Percentiles rank a stretch among this genome's conserved stretches.
phyloP scores from a whole-genome alignment of 163 green algal species.

The Trebouxiophyceae sp. region DNA sequence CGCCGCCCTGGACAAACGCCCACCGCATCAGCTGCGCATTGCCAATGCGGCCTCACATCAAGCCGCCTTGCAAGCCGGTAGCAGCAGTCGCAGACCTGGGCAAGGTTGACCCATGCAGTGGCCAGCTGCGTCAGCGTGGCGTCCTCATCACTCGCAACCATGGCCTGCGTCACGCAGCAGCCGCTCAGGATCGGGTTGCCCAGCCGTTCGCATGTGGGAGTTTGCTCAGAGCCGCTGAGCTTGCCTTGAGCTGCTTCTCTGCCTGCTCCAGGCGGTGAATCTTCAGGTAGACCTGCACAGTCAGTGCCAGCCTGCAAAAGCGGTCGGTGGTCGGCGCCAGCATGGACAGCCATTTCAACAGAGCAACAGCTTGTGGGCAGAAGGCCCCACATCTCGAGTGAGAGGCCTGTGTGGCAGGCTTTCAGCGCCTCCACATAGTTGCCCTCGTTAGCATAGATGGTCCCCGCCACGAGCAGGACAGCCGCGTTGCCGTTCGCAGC shows the following conservation, averaged over 20 bases:
- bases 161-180: too few relatives aligned
- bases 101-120: conserved; percentile 83
- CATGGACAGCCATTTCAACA: too few relatives aligned
- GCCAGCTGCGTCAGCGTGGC: conserved; percentile 91
- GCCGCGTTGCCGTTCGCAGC: conserved; percentile 64
- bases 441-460: conserved; percentile 70
- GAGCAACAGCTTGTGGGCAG: neutral
- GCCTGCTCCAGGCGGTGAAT: conserved; percentile 89
- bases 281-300: conserved; percentile 78
- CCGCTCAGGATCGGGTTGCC: too few relatives aligned
- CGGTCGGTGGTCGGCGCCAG: too few relatives aligned
- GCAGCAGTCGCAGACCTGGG: conserved; percentile 41
- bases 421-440: conserved; percentile 89
- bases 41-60: neutral
- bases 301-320: conserved; percentile 42
- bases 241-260: conserved; percentile 76
- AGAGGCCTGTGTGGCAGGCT: conserved; percentile 53
- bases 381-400: conserved; percentile 74
- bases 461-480: conserved; percentile 73
- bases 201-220: too few relatives aligned
- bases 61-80: neutral
- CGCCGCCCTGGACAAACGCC: conserved; percentile 56
- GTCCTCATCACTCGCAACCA: conserved; percentile 90
- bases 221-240: too few relatives aligned
- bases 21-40: neutral